Evolutionary conservation across 495 filamentous ascomycete genomes (phyloP).

Genomic region (Penicillium pancosmium): DNA sequence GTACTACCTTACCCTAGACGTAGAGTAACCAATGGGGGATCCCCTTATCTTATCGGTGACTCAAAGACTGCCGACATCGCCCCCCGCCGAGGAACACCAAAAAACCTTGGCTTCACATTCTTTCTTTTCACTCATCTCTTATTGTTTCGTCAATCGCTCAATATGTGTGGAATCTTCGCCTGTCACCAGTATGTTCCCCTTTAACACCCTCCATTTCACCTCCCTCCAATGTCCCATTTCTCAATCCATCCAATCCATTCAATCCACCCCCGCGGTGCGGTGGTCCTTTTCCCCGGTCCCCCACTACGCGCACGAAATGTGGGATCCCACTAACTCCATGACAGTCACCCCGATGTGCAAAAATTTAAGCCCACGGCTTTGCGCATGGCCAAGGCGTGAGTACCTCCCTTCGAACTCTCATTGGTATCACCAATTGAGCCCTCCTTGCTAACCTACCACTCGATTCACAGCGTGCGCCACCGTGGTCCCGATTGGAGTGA

Average conservation of each 20-base stretch:
- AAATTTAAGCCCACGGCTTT: constrained; percentile 97
- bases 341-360: constrained; percentile 90
- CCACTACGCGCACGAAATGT: constrained; percentile 9
- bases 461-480: constrained; percentile 74
- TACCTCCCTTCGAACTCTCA: constrained; percentile 16
- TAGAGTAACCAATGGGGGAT: constrained; percentile 2
- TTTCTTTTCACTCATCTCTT: constrained; percentile 10
- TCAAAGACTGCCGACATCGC: constrained; percentile 48
- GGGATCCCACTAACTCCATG: constrained; percentile 29
- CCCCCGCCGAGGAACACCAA: constrained; percentile 35
- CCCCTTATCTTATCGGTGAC: constrained; percentile 54
- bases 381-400: constrained; percentile 93
- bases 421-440: constrained; percentile 36
- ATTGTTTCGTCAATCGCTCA: constrained; percentile 33
- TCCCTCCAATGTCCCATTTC: neutral
- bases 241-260: neutral
- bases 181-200: constrained; percentile 74
- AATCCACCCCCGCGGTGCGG: constrained; percentile 15
- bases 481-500: constrained; percentile 99
- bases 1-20: neutral
- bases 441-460: constrained; percentile 27
- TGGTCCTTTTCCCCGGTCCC: constrained; percentile 12
- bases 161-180: constrained; percentile 86
- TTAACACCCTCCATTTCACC: neutral
- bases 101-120: constrained; percentile 37